phyloP scores from a whole-genome alignment of 345 rosid genomes.

The Streptanthus diversifolius region DNA sequence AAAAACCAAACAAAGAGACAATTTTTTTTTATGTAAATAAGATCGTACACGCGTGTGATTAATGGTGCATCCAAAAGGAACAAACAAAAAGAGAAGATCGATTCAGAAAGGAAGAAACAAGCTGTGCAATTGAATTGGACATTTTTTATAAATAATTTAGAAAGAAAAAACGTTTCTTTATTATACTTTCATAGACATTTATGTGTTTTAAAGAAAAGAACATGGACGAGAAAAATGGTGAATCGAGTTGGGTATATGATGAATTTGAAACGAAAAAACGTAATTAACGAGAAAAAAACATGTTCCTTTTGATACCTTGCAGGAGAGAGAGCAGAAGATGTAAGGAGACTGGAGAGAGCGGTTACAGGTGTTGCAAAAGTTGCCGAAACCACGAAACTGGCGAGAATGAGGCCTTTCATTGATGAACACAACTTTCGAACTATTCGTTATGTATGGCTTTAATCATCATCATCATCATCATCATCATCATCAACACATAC shows the following conservation, averaged over 20 bases:
- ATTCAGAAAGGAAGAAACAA: neutral
- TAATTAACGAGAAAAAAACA: neutral
- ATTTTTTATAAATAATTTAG: neutral
- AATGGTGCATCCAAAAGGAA: neutral
- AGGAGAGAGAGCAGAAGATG: constrained; percentile 74
- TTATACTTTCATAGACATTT: too few species aligned
- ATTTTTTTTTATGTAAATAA: neutral
- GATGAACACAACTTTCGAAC: constrained; percentile 78
- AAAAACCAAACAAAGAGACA: neutral
- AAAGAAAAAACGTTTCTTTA: too few species aligned
- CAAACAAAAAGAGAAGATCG: neutral
- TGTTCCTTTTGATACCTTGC: constrained; percentile 52
- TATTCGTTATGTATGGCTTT: constrained; percentile 76
- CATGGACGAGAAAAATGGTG: neutral
- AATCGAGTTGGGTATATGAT: neutral
- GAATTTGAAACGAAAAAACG: neutral
- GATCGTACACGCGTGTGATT: constrained; percentile 22
- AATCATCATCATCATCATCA: constrained; percentile 18
- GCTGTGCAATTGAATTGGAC: neutral
- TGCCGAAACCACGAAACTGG: constrained; percentile 63
- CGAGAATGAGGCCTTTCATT: constrained; percentile 72
- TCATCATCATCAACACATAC: neutral
- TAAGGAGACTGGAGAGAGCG: constrained; percentile 67
- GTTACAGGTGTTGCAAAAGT: constrained; percentile 63
- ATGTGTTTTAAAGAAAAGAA: neutral